Evolutionary conservation across 2,329 filamentous ascomycete species (phyloP), one percentile per base, ranked within the genome.

Genomic region (Exophiala aquamarina): DNA sequence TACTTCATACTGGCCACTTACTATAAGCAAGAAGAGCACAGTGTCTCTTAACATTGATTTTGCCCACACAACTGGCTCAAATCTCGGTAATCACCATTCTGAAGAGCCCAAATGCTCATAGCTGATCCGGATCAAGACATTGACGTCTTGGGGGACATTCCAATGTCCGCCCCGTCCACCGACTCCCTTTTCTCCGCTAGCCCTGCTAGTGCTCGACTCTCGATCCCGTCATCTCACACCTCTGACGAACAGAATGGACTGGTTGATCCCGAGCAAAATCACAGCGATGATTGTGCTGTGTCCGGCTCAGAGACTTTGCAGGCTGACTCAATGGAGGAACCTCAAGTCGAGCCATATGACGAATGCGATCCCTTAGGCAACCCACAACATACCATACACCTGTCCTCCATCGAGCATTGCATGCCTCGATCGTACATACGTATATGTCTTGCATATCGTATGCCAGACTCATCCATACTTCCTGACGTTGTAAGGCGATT

Each of bases 371-470:
- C 34, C 43, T 13, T 39, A 9, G 20, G 43, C 18, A 44, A 35
- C 14, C 28, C 43, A 11, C 28, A 53, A 10, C 57, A 59, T 36
- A 43, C 48, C 21, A 54, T 59, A 23, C 45, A 50, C 8, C 37
- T 59, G 14, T 59, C 57, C 15, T 54, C 51, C 37, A 54, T 59
- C 21, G 57, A 59, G 34, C 56, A 57, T 18, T 57, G 56, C 34
- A 59, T 59, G 57, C 57, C 57, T 34, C 47, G 57, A 28, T 50
- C 55, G 21, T 59, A 59, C 39, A 59, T 58, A 31, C 52, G 57
- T 14, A 53, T 59, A 23, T 59, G 57, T 41, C 44, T 58, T 9
- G 51, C 54, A 17, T 59, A 57, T 37, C 47, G 50, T 17, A 13
- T 59, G 10, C 42, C 50, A 13, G 37, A 43, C 20, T 18, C 50